phyloP scores from a whole-genome alignment of 371 early-diverging fungal genomes.

The Rhizopus microsporus region DNA sequence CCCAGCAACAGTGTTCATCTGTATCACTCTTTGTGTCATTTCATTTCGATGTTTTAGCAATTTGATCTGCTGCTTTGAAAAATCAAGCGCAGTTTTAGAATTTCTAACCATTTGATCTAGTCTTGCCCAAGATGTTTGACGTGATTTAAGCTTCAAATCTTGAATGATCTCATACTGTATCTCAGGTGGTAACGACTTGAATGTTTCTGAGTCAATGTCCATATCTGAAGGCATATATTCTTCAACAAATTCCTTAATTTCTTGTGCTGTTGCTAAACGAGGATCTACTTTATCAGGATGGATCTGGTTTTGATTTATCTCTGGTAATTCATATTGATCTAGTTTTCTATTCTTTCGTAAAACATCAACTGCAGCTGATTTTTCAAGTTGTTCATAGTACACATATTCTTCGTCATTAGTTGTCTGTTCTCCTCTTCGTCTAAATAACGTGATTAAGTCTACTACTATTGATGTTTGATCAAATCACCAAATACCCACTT shows the following conservation, averaged over 20 bases:
- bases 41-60: constrained; percentile 81
- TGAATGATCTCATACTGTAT: constrained; percentile 89
- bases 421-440: constrained; percentile 18
- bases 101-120: constrained; percentile 72
- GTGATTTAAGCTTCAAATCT: constrained; percentile 79
- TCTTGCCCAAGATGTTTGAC: constrained; percentile 79
- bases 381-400: constrained; percentile 40
- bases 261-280: constrained; percentile 66
- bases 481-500: constrained; percentile 34
- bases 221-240: constrained; percentile 58
- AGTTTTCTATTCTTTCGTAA: constrained; percentile 46
- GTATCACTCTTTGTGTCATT: constrained; percentile 80
- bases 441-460: neutral
- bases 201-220: constrained; percentile 79
- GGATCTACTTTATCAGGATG: constrained; percentile 46
- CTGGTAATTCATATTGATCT: constrained; percentile 77
- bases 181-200: constrained; percentile 79
- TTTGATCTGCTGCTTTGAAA: constrained; percentile 89
- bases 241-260: constrained; percentile 59
- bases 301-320: constrained; percentile 2
- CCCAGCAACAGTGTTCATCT: constrained; percentile 57
- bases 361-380: constrained; percentile 29
- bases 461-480: neutral
- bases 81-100: constrained; percentile 78
- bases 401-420: constrained; percentile 31